Evolutionary conservation across 495 filamentous ascomycete species (phyloP), one percentile per base, ranked within the genome.

Genomic region (Lichina pygmaea): DNA sequence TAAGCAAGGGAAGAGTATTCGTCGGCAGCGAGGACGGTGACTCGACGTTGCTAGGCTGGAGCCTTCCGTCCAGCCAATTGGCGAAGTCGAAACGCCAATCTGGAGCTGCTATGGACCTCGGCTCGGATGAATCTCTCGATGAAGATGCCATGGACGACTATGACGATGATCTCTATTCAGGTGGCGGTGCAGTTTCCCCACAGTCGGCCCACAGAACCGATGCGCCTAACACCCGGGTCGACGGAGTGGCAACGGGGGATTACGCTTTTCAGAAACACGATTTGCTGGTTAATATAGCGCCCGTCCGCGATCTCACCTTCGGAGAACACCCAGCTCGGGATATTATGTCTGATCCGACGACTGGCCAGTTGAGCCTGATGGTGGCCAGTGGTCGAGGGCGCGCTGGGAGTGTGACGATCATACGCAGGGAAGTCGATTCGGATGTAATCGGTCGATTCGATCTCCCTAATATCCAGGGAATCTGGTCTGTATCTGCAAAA

Each of bases 1-100:
- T 95, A 10, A 73, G 73, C 1, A 66, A 70, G 45, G 73, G 74
- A n/a, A 71, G 64, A 44, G 53, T 95, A 34, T 95, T 99, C 55
- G 57, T 92, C 12, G 89, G 86, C 1, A 84, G 79, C 51, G 80
- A 86, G 55, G 70, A 78, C 44, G 70, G 73, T n/a, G 80, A 93
- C 52, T 89, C 89, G 0, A 51, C 81, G 7, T 62, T 99, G 34
- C 56, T 95, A 34, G 74, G 76, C 42, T 94, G 84, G 80, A 71
- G 70, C 38, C 69, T 70, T 24, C 74, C 68, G 54, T 54, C 71
- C 50, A 53, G 60, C 10, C 52, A 58, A 39, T 47, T 58, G 1
- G 67, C 65, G 34, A 62, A 64, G 38, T 55, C 62, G 34, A 62
- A 65, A 12, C 59, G 63, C 8, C 63, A 66, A 38, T 55, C 57